phyloP scores from a whole-genome alignment of 106 monocot genomes.

The Posidonia australis region DNA sequence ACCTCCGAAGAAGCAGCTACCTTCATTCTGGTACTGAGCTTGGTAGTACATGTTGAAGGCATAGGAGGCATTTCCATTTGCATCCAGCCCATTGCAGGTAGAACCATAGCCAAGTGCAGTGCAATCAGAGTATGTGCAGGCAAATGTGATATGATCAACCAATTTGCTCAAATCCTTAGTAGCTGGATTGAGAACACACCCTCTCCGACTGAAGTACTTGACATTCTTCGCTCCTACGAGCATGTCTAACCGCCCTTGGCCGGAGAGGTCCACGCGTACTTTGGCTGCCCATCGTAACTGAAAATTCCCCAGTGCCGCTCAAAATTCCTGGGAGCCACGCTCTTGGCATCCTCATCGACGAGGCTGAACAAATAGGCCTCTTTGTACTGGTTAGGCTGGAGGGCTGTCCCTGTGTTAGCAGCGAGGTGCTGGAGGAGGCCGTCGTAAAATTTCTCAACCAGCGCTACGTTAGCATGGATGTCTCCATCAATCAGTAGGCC shows the following conservation, averaged over 20 bases:
- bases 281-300: conserved; percentile 15
- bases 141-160: conserved; percentile 10
- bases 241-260: neutral
- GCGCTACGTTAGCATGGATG: neutral
- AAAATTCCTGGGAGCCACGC: conserved; percentile 11
- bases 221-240: conserved; percentile 6
- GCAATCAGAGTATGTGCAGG: conserved; percentile 19
- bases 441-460: conserved; percentile 6
- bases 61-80: conserved; percentile 23
- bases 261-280: conserved; percentile 14
- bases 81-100: conserved; percentile 15
- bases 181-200: conserved; percentile 19
- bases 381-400: neutral
- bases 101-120: conserved; percentile 23
- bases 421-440: conserved; percentile 6
- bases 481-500: conserved; percentile 21
- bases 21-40: conserved; percentile 15
- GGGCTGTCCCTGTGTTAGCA: conserved; percentile 5
- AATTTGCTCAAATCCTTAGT: conserved; percentile 1
- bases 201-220: conserved; percentile 2
- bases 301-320: conserved; percentile 23
- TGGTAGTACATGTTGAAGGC: conserved; percentile 36
- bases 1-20: conserved; percentile 22
- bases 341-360: conserved; percentile 16
- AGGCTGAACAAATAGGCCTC: conserved; percentile 13